Base-by-base conservation (phyloP, 202 grass and related monocot genomes). In the Carex arenaria region DNA sequence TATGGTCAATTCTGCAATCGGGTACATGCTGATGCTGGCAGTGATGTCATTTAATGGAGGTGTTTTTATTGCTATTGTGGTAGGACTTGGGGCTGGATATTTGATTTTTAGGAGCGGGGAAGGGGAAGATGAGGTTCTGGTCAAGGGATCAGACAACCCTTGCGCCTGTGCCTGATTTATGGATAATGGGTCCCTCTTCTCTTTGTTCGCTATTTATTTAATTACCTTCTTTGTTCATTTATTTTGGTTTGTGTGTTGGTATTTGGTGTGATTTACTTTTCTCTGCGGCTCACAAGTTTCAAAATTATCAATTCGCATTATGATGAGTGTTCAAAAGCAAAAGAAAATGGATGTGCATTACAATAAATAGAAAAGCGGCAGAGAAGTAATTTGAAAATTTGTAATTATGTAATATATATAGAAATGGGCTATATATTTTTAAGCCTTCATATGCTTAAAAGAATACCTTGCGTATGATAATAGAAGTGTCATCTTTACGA, bases 31-130 rank as follows among this genome's bases (percentile, higher is more conserved):
- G 77, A 98, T 98, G 96, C 88, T 98, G 43, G 86, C 91, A 77
- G 85, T 98, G 80, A 98, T 98, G 96, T 98, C 96, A 15, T 98
- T 98, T 89, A 98, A 98, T 90, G 89, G 70, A 73, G 96, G 93
- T 1, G 91, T 98, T 13, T 93, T 98, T 82, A 22, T 94, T 82
- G 93, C 91, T 83, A 79, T 93, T 34, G 70, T 98, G 26, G 69
- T 89, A 5, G 93, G 96, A 79, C 87, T 98, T 53, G 93, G 91
- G 9, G 61, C 79, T 38, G 92, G 95, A 14, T 95, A 98, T 90
- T 63, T 98, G 57, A 72, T 90, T 3, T 98, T 98, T 81, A 87
- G 95, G 56, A 98, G 89, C 86, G 76, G 85, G 36, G 85, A 86
- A 15, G 76, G 85, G 36, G 85, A 86, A 15, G 95, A 92, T 14